These are phyloP conservation scores for Alloteropsis semialata DNA, from an alignment of 176 grass and related monocot species.

Conservation along the genomic window DNA sequence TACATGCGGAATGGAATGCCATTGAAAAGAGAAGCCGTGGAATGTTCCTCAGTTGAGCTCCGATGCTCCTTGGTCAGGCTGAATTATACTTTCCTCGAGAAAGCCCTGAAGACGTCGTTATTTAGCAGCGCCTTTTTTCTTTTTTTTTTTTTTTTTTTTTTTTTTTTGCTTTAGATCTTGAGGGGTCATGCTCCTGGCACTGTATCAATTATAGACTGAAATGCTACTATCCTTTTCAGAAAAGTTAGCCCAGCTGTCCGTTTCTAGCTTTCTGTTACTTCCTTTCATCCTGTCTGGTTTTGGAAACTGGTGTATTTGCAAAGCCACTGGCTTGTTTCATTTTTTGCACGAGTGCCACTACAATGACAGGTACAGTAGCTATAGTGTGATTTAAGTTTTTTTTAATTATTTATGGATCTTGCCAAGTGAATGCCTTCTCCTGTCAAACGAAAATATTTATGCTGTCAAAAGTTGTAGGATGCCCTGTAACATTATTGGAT, in stretches of 20 bases:
- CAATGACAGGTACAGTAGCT: too few species aligned
- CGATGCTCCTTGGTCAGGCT: neutral
- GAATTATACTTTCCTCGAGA: neutral
- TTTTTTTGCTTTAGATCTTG: conserved; percentile 2
- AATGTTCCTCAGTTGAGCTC: neutral
- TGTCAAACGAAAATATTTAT: too few species aligned
- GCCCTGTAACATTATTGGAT: too few species aligned
- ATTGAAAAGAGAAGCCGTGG: neutral
- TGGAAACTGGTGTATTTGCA: neutral
- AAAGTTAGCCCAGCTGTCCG: neutral
- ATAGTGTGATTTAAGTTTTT: too few species aligned
- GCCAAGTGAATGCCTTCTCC: too few species aligned
- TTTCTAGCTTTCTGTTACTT: conserved; percentile 1
- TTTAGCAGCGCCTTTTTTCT: neutral
- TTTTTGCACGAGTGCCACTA: too few species aligned
- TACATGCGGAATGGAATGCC: conserved; percentile 6
- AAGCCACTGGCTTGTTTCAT: neutral
- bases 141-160: neutral
- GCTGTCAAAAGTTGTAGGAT: too few species aligned
- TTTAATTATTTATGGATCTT: too few species aligned
- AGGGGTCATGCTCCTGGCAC: neutral
- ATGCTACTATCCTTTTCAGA: neutral
- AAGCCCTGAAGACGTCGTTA: neutral
- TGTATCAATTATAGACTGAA: conserved; percentile 11
- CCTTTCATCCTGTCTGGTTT: neutral